Conservation (phyloP, 1,284 basidiomycete species). For the Ganoderma lingzhi region DNA sequence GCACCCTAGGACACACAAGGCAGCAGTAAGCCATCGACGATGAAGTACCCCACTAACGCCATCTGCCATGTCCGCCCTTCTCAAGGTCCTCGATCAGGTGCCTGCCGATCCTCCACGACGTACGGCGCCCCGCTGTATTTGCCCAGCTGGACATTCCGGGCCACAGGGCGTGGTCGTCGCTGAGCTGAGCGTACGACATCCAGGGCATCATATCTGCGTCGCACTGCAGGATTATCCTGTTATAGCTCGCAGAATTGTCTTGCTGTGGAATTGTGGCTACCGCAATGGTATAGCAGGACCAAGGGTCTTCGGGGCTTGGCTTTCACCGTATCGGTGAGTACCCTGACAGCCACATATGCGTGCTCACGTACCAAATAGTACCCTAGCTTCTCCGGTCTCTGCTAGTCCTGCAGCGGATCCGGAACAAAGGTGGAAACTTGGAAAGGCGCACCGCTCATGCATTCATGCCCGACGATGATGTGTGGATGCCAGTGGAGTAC, state of each 20-base stretch:
- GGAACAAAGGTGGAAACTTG: no score
- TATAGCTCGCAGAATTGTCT: constrained; percentile 1
- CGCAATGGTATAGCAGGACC: background rate
- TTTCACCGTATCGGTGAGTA: constrained; percentile 5
- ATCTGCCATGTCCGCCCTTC: background rate
- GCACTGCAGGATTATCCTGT: background rate
- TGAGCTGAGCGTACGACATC: background rate
- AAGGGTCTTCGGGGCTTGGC: background rate
- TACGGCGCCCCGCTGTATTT: background rate
- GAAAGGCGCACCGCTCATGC: background rate
- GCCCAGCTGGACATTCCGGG: background rate
- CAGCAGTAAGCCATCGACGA: background rate
- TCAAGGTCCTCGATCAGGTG: constrained; percentile 5
- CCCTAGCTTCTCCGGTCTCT: background rate
- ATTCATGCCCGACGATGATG: background rate
- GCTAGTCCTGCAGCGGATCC: background rate
- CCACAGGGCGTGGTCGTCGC: background rate
- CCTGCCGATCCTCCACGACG: constrained; percentile 2
- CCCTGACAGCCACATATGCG: background rate
- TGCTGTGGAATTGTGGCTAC: background rate
- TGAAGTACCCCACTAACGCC: background rate
- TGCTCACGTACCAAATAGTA: background rate
- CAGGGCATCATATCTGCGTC: background rate
- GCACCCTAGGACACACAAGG: background rate
- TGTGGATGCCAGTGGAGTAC: background rate